Evolutionary conservation across 2,329 filamentous ascomycete species (phyloP), one percentile per base, ranked within the genome.

Genomic region (Diaporthe sp.): DNA sequence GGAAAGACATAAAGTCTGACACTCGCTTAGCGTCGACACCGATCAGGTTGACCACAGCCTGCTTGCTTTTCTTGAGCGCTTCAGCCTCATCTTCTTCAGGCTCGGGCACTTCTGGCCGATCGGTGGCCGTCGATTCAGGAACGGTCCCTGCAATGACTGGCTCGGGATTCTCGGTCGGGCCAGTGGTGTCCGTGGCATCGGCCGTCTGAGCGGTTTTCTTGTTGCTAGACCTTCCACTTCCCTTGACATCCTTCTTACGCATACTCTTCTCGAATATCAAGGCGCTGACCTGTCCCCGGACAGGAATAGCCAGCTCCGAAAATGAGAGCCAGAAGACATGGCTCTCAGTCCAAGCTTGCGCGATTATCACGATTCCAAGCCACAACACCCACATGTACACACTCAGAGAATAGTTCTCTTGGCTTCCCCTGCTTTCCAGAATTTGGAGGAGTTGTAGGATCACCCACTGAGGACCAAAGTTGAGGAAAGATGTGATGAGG

Each of bases 191-290:
- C n/a, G n/a, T n/a, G n/a, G n/a, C n/a, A n/a, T n/a, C n/a, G 50
- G 78, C 78, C 12, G 42, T 52, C 19, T 67, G 30, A 17, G 30
- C 2, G 35, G 80, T 79, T 45, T 85, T 83, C 66, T 85, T 86
- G 58, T 82, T 86, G 25, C 82, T 81, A 13, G 82, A 78, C 79
- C 89, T 91, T 47, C 85, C 86, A 6, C 89, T 86, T 15, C 90
- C 89, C 80, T 95, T 95, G 54, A 94, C 90, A 81, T 96, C 94
- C 81, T 96, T 96, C 66, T 92, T 89, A 57, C 92, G 89, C 87
- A 95, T 91, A 0, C 93, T 90, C 81, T 97, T 97, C 75, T 92
- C 89, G 78, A 96, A 96, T 22, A 96, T 89, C 10, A 95, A 86
- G 0, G 93, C 89, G 2, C 92, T 91, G 2, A 97, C 84, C 78